Evolutionary conservation across 1,284 basidiomycete species (phyloP).

Genomic region (Cystobasidium slooffiae): DNA sequence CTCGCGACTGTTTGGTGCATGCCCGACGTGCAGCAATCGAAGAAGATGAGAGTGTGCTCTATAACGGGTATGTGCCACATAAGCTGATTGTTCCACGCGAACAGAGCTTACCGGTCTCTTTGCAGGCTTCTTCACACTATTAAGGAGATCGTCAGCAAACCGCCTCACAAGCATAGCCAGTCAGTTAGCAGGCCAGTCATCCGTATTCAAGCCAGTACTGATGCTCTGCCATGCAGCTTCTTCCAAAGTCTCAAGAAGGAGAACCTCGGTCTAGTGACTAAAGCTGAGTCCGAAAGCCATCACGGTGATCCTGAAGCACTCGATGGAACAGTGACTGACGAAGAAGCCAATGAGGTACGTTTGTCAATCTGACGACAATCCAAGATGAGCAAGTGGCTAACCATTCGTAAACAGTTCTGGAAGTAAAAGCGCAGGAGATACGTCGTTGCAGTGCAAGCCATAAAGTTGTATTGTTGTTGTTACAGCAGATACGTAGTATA

Average conservation of each 20-base stretch:
- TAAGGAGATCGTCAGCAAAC: slow-evolving; percentile 9
- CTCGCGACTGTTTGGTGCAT: slow-evolving; percentile 24
- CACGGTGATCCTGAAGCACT: slow-evolving; percentile 27
- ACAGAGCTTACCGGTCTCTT: not conserved
- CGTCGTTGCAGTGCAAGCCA: not conserved
- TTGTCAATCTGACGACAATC: too few species aligned
- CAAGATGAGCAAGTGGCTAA: not conserved
- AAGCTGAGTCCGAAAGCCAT: slow-evolving; percentile 23
- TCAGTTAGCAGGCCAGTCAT: not conserved
- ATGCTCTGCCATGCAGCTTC: slow-evolving; percentile 13
- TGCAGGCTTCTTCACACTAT: slow-evolving; percentile 16
- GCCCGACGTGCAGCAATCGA: slow-evolving; percentile 27
- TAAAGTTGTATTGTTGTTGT: slow-evolving; percentile 24
- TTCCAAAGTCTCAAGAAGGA: slow-evolving; percentile 32
- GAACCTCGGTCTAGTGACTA: slow-evolving; percentile 32
- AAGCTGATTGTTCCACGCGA: not conserved
- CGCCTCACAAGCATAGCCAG: slow-evolving; percentile 13
- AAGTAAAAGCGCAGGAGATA: not conserved
- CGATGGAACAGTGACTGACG: slow-evolving; percentile 10
- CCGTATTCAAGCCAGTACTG: not conserved
- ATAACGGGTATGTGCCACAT: slow-evolving; percentile 16
- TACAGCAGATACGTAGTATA: not conserved
- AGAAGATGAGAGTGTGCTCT: slow-evolving; percentile 33
- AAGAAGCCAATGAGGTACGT: slow-evolving; percentile 33
- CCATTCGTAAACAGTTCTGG: slow-evolving; percentile 1